Percentiles rank a stretch among this genome's conserved stretches.
Evolutionary conservation across 2,329 filamentous ascomycete genomes (phyloP).

Genomic region (Pseudocercospora fijiensis): DNA sequence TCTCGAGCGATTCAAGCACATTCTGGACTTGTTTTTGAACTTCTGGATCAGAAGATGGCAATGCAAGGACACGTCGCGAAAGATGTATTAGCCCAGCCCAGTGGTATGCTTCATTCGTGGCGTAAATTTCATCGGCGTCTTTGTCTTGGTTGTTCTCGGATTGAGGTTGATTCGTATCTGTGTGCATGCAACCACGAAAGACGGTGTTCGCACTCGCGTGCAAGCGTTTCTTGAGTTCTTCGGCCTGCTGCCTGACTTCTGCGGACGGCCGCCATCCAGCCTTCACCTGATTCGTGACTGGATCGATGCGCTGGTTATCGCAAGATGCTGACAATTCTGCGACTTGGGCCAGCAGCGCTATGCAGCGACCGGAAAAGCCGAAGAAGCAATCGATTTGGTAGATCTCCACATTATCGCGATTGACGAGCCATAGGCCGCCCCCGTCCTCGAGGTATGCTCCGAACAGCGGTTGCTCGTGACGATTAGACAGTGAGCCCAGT

Average conservation of each 20-base stretch:
- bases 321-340: conserved; percentile 69
- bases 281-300: conserved; percentile 49
- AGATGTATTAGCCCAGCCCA: conserved; percentile 76
- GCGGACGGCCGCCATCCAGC: conserved; percentile 59
- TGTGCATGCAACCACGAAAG: conserved; percentile 47
- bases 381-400: conserved; percentile 77
- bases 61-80: conserved; percentile 68
- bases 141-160: conserved; percentile 44
- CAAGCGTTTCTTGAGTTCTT: conserved; percentile 61
- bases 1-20: conserved; percentile 62
- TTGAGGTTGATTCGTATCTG: conserved; percentile 41
- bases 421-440: conserved; percentile 39
- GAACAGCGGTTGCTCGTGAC: conserved; percentile 45
- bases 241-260: conserved; percentile 57
- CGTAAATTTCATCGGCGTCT: conserved; percentile 64
- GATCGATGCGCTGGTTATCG: conserved; percentile 63
- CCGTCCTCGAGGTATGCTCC: conserved; percentile 42
- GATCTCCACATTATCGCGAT: conserved; percentile 37
- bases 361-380: conserved; percentile 71
- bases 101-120: conserved; percentile 76
- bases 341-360: conserved; percentile 69
- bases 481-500: conserved; percentile 64
- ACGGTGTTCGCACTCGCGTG: conserved; percentile 51
- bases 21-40: conserved; percentile 64
- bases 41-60: conserved; percentile 55